Conservation (phyloP, 106 monocot genomes). For the Chionographis japonica region DNA sequence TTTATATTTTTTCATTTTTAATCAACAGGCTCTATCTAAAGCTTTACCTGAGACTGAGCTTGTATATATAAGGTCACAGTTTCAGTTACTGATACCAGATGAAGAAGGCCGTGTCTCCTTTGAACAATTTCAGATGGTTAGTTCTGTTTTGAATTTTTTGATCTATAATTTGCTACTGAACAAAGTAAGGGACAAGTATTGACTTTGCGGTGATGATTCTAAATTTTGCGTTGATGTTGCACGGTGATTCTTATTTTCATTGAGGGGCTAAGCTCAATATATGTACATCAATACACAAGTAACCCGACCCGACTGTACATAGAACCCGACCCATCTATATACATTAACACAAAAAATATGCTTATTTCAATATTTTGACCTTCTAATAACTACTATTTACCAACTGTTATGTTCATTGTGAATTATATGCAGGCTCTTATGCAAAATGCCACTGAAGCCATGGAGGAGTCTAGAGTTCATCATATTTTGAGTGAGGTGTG, state of each 20-base stretch:
- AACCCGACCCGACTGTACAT: too few relatives aligned
- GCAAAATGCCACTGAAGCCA: slow-evolving; percentile 22
- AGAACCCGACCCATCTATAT: too few relatives aligned
- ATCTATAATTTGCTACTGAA: too few relatives aligned
- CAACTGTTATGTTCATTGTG: not conserved
- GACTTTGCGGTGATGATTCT: too few relatives aligned
- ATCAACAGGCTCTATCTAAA: slow-evolving; percentile 30
- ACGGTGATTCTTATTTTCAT: too few relatives aligned
- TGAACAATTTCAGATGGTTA: slow-evolving; percentile 32
- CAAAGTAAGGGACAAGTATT: too few relatives aligned
- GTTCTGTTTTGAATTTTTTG: not conserved
- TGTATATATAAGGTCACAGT: not conserved
- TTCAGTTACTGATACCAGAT: slow-evolving; percentile 25
- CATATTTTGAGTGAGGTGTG: slow-evolving; percentile 25
- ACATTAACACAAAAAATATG: not conserved
- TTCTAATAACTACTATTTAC: too few relatives aligned
- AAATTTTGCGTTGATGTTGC: not conserved
- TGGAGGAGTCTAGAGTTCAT: slow-evolving; percentile 30
- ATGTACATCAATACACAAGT: too few relatives aligned
- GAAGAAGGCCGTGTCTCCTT: slow-evolving; percentile 16
- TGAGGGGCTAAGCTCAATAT: too few relatives aligned
- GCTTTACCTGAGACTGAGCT: slow-evolving; percentile 33
- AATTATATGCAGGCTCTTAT: slow-evolving; percentile 20
- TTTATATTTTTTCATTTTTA: too few relatives aligned
- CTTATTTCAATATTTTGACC: not conserved